These are phyloP conservation scores for Zymoseptoria crescenta DNA, from an alignment of 2,329 filamentous ascomycete genomes.

Conservation along the genomic window DNA sequence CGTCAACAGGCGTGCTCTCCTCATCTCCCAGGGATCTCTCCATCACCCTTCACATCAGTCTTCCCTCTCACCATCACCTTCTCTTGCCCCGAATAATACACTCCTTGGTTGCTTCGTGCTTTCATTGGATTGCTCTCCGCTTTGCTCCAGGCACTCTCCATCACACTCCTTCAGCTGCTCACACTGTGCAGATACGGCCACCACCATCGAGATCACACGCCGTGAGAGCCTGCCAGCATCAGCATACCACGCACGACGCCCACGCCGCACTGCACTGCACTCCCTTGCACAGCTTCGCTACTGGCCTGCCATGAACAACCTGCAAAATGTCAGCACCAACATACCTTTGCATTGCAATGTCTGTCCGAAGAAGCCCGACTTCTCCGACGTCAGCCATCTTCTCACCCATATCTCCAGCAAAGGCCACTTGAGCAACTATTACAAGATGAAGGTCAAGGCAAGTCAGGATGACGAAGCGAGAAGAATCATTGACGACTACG, in stretches of 20 bases:
- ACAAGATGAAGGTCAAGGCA: slow-evolving; percentile 68
- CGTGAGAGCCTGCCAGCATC: background rate
- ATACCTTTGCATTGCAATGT: slow-evolving; percentile 74
- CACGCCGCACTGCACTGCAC: slow-evolving; percentile 9
- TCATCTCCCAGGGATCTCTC: background rate
- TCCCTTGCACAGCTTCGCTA: slow-evolving; percentile 2
- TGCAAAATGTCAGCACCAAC: slow-evolving; percentile 29
- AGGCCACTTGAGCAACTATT: slow-evolving; percentile 77
- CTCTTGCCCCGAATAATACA: background rate
- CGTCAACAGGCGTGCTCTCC: background rate
- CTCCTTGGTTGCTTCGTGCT: background rate
- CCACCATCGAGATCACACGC: background rate
- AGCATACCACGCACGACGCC: background rate
- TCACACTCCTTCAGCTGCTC: background rate
- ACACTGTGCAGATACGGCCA: background rate
- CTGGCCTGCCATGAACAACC: slow-evolving; percentile 21
- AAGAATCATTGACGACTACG: slow-evolving; percentile 57
- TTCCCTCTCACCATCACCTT: background rate
- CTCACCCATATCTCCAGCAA: slow-evolving; percentile 91
- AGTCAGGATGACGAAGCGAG: slow-evolving; percentile 52
- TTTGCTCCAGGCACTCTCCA: background rate
- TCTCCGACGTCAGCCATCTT: slow-evolving; percentile 86
- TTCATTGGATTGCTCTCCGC: background rate
- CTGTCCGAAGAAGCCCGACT: slow-evolving; percentile 69
- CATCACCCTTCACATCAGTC: background rate